Percentiles rank a stretch among this genome's conserved stretches.
Evolutionary conservation across 1,284 basidiomycete species (phyloP).

Genomic region (Cutaneotrichosporon arboriforme): DNA sequence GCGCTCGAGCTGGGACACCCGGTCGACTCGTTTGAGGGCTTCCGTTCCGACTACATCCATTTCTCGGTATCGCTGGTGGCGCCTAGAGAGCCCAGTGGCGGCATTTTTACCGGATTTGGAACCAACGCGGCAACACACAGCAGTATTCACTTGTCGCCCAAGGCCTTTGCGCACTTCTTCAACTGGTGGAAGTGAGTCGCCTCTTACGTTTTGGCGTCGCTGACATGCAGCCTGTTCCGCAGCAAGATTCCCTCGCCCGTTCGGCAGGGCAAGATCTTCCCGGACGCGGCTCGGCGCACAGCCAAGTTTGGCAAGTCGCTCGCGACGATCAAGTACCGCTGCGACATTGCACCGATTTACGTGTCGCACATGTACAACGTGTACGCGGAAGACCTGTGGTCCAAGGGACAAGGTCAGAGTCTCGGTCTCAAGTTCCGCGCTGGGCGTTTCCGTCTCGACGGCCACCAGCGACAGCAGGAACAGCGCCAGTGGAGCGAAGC

Average conservation of each 20-base stretch:
- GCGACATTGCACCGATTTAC: slow-evolving; percentile 71
- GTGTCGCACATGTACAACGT: slow-evolving; percentile 85
- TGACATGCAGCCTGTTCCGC: slow-evolving; percentile 59
- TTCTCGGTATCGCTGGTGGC: slow-evolving; percentile 82
- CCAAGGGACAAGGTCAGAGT: slow-evolving; percentile 61
- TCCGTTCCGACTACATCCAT: slow-evolving; percentile 92
- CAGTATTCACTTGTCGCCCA: slow-evolving; percentile 81
- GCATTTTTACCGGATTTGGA: background rate
- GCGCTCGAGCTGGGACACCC: slow-evolving; percentile 45
- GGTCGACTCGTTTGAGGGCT: slow-evolving; percentile 75
- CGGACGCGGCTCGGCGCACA: slow-evolving; percentile 63
- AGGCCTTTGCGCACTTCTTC: slow-evolving; percentile 84
- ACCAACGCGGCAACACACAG: slow-evolving; percentile 52
- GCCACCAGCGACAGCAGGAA: slow-evolving; percentile 90
- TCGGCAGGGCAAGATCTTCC: slow-evolving; percentile 77
- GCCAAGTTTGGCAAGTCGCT: slow-evolving; percentile 86
- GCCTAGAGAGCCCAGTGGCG: slow-evolving; percentile 42
- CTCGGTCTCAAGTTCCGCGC: slow-evolving; percentile 80
- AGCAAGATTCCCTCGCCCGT: slow-evolving; percentile 75
- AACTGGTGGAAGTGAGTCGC: slow-evolving; percentile 64
- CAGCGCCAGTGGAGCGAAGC: slow-evolving; percentile 43
- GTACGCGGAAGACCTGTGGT: slow-evolving; percentile 68
- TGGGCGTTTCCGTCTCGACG: slow-evolving; percentile 75
- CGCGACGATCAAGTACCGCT: slow-evolving; percentile 87
- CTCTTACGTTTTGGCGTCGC: background rate